Evolutionary conservation across 2,329 filamentous ascomycete genomes (phyloP), one percentile per base, ranked within the genome.

Genomic region (Fusarium subglutinans): DNA sequence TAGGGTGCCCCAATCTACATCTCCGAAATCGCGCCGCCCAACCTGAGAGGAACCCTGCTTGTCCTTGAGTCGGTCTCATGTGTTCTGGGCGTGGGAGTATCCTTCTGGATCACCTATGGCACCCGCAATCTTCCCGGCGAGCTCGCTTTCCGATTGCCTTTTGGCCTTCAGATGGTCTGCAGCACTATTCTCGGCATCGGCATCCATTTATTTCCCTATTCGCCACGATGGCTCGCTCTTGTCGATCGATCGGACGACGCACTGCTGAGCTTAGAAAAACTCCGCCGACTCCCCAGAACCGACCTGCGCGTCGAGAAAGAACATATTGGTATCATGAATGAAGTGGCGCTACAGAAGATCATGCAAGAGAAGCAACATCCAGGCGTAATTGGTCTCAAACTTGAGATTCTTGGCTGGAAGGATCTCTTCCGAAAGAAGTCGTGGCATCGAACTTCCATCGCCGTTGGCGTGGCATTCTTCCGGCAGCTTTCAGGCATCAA

Each of bases 51-150:
- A 22, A 81, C 84, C 12, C 83, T 87, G 78, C 84, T 87, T 75
- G 84, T 80, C 2, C 75, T 88, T 17, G 84, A 87, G 76, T 87
- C 87, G 67, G 83, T 87, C 53, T 82, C 79, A 4, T 66, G 61
- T 30, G 60, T 65, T 6, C 26, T 87, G 8, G 86, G 86, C 3
- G 83, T 85, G 5, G 81, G 83, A 12, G 81, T 88, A 18, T 84
- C 87, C 3, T 90, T 85, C 74, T 90, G 86, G 85, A 87, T 87
- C 43, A 87, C 86, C 0, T 90, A 88, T 63, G 87, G 84, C 2
- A 89, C 87, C 2, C 79, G 82, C 11, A 80, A 82, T 54, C 82
- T 86, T 41, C 83, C 84, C 1, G 80, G 81, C 7, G 83, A 84
- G 2, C 81, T 85, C 47, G 78, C 85, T 17, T 72, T 86, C 20